Evolutionary conservation across 1,284 basidiomycete genomes (phyloP).

Genomic region (Cutaneotrichosporon sp.): DNA sequence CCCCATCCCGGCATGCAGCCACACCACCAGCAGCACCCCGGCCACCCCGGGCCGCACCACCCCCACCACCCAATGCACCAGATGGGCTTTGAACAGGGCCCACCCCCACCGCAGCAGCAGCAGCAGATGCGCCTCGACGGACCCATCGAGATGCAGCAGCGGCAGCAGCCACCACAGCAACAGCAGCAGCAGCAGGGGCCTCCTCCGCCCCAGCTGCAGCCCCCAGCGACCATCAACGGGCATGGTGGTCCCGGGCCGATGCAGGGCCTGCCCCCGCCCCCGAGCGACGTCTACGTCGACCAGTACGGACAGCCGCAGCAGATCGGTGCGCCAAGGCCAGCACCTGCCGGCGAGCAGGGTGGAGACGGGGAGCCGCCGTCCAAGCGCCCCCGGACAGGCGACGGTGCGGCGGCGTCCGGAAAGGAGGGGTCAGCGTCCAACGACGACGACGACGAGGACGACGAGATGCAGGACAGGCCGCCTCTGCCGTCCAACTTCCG

Average conservation of each 20-base stretch:
- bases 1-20: slow-evolving; percentile 7
- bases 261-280: slow-evolving; percentile 33
- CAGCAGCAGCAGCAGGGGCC: slow-evolving; percentile 4
- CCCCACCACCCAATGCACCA: slow-evolving; percentile 11
- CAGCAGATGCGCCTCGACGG: slow-evolving; percentile 14
- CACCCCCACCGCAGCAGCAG: slow-evolving; percentile 10
- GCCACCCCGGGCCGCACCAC: slow-evolving; percentile 16
- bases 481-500: slow-evolving; percentile 58
- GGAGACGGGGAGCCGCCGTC: slow-evolving; percentile 26
- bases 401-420: slow-evolving; percentile 7
- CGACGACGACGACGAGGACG: slow-evolving; percentile 33
- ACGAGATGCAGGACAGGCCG: slow-evolving; percentile 34
- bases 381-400: slow-evolving; percentile 25
- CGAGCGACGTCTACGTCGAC: slow-evolving; percentile 45
- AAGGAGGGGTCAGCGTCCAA: slow-evolving; percentile 12
- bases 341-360: not conserved
- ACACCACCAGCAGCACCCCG: slow-evolving; percentile 12
- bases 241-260: slow-evolving; percentile 25
- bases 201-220: slow-evolving; percentile 9
- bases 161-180: slow-evolving; percentile 16
- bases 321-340: slow-evolving; percentile 18
- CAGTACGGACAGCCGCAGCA: slow-evolving; percentile 46
- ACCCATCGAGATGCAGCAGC: slow-evolving; percentile 27
- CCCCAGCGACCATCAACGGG: slow-evolving; percentile 42
- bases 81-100: slow-evolving; percentile 16